Conservation (phyloP, 371 early-diverging fungal species). For the Zychaea mexicana region DNA sequence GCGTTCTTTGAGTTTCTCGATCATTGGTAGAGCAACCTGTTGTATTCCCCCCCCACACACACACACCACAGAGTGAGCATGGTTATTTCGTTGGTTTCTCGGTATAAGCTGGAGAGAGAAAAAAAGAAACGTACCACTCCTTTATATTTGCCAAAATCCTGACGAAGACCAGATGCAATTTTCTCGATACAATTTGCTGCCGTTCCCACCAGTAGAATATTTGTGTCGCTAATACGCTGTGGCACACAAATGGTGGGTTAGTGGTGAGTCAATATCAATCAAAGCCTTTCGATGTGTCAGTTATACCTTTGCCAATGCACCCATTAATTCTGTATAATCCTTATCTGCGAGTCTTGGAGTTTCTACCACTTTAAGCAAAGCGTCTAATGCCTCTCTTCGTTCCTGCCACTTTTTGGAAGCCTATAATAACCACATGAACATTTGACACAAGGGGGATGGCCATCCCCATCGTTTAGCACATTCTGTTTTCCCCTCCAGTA, state of each 20-base stretch:
- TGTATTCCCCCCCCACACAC: too few relatives aligned
- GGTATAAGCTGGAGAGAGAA: too few relatives aligned
- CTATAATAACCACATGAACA: conserved; percentile 42
- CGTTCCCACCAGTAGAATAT: conserved; percentile 79
- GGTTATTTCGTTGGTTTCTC: background rate
- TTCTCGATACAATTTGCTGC: conserved; percentile 85
- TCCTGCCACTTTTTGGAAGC: conserved; percentile 94
- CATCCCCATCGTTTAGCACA: too few relatives aligned
- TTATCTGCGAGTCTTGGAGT: conserved; percentile 78
- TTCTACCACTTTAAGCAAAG: conserved; percentile 68
- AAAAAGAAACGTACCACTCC: conserved; percentile 70
- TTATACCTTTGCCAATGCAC: conserved; percentile 78
- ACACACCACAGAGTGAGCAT: too few relatives aligned
- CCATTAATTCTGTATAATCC: conserved; percentile 81
- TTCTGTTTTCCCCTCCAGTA: too few relatives aligned
- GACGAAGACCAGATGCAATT: conserved; percentile 83
- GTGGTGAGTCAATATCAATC: conserved; percentile 1
- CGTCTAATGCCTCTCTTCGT: conserved; percentile 89
- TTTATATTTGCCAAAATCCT: conserved; percentile 78
- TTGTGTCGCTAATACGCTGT: conserved; percentile 83
- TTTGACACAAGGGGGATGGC: too few relatives aligned
- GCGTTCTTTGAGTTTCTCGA: conserved; percentile 94
- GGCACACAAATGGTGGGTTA: background rate
- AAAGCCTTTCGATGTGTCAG: background rate
- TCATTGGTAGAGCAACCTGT: conserved; percentile 61